A percentile compares a stretch with the other conserved stretches of the same genome.
phyloP scores from a whole-genome alignment of 306 rosid genomes.

The Dicorynia guianensis region DNA sequence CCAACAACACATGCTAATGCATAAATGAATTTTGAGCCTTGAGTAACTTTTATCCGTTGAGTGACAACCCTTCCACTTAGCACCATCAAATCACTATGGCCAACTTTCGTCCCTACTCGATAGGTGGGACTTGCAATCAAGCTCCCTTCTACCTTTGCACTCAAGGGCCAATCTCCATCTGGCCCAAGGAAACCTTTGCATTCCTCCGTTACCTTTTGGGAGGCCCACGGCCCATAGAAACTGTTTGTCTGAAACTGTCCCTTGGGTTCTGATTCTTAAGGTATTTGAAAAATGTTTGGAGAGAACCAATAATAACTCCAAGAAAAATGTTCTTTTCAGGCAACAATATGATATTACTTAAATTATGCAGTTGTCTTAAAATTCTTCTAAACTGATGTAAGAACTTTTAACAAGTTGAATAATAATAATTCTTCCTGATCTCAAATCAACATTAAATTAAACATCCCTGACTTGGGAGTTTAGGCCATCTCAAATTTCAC shows the following conservation, averaged over 20 bases:
- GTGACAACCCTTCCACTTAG: no score
- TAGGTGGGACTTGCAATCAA: no score
- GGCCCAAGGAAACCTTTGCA: slow-evolving; percentile 24
- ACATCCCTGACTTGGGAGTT: slow-evolving; percentile 1
- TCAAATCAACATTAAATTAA: background rate
- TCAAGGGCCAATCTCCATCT: slow-evolving; percentile 11
- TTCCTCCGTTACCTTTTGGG: background rate
- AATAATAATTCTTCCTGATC: background rate
- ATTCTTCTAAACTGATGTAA: background rate
- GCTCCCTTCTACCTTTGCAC: background rate
- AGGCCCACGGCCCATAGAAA: no score
- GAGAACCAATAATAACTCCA: background rate
- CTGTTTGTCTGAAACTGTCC: no score
- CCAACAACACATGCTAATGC: background rate
- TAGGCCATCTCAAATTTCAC: slow-evolving; percentile 7
- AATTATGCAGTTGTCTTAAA: slow-evolving; percentile 11
- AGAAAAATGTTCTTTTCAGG: background rate
- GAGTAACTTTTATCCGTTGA: no score
- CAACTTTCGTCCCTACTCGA: no score
- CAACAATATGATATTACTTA: slow-evolving; percentile 1
- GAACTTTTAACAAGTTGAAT: background rate
- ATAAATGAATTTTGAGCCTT: slow-evolving; percentile 24
- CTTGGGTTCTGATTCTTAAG: no score
- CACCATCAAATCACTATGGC: no score
- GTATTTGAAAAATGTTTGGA: background rate